Conservation (phyloP, 495 filamentous ascomycete genomes). For the Amorphotheca resinae region DNA sequence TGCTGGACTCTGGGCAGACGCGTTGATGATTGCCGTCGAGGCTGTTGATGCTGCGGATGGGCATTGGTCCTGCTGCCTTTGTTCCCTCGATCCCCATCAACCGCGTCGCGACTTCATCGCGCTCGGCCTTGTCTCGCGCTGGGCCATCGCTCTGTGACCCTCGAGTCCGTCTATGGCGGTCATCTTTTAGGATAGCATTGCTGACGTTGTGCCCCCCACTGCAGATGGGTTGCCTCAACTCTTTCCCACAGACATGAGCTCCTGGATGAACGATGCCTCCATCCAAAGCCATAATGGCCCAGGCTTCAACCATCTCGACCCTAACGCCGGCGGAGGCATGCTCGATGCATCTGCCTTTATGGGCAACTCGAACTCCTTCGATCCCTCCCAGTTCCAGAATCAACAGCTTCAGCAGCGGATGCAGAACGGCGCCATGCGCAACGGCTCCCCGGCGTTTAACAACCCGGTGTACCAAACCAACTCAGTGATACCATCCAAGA, state of each 20-base stretch:
- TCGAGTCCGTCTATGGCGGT: constrained; percentile 16
- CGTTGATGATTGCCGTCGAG: constrained; percentile 3
- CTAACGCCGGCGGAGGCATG: constrained; percentile 37
- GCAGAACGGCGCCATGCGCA: constrained; percentile 74
- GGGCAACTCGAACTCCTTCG: constrained; percentile 35
- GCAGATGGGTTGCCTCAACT: constrained; percentile 43
- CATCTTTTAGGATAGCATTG: constrained; percentile 24
- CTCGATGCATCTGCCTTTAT: constrained; percentile 44
- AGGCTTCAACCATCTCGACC: constrained; percentile 54
- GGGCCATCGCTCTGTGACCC: constrained; percentile 16
- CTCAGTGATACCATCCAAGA: constrained; percentile 76
- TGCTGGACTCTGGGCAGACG: constrained; percentile 6
- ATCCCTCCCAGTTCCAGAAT: constrained; percentile 40
- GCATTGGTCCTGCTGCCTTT: constrained; percentile 12
- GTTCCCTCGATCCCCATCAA: constrained; percentile 5
- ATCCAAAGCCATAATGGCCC: constrained; percentile 66
- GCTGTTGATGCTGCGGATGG: constrained; percentile 10
- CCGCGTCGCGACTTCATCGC: constrained; percentile 22
- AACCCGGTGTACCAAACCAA: constrained; percentile 67
- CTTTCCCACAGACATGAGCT: constrained; percentile 56
- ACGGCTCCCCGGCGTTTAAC: constrained; percentile 57
- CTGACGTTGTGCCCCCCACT: constrained; percentile 36
- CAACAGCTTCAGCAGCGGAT: constrained; percentile 51
- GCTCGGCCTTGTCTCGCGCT: constrained; percentile 11
- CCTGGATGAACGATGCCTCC: constrained; percentile 68